These are phyloP conservation scores for Biscutella laevigata DNA, from an alignment of 441 rosid species.

Conservation along the genomic window DNA sequence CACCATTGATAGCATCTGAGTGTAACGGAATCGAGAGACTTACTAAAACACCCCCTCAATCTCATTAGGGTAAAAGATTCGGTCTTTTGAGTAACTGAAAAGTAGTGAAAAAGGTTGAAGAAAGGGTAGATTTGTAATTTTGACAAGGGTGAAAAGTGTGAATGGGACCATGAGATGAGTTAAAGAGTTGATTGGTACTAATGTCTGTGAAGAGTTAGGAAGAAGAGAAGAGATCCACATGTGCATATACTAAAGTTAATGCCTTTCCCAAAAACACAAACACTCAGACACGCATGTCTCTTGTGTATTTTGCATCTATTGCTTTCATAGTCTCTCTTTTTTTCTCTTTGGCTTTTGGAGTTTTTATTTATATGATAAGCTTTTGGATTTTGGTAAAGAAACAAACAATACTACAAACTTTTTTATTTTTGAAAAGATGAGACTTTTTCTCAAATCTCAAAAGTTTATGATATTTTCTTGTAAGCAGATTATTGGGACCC, in stretches of 20 bases:
- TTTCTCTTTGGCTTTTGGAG: too few species aligned
- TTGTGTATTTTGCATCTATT: constrained; percentile 21
- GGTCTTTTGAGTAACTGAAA: too few species aligned
- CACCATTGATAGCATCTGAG: constrained; percentile 26
- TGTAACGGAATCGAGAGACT: constrained; percentile 18
- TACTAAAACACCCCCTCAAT: constrained; percentile 21
- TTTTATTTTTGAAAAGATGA: background rate
- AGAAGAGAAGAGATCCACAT: constrained; percentile 23
- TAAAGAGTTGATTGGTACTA: constrained; percentile 19
- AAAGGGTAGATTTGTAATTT: constrained; percentile 9
- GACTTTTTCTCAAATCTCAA: constrained; percentile 11
- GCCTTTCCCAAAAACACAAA: constrained; percentile 28
- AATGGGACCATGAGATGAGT: constrained; percentile 23
- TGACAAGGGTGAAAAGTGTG: background rate
- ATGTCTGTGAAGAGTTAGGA: constrained; percentile 8
- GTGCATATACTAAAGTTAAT: constrained; percentile 20
- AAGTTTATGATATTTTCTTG: background rate
- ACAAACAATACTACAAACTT: background rate
- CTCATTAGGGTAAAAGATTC: background rate
- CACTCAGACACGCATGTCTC: constrained; percentile 33
- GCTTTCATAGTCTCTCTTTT: background rate
- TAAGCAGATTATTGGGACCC: constrained; percentile 16
- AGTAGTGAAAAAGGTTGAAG: too few species aligned
- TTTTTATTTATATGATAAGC: too few species aligned
- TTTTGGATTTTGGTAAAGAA: constrained; percentile 4